phyloP scores from a whole-genome alignment of 2,329 filamentous ascomycete species.

The Penicillium sclerotigenum region DNA sequence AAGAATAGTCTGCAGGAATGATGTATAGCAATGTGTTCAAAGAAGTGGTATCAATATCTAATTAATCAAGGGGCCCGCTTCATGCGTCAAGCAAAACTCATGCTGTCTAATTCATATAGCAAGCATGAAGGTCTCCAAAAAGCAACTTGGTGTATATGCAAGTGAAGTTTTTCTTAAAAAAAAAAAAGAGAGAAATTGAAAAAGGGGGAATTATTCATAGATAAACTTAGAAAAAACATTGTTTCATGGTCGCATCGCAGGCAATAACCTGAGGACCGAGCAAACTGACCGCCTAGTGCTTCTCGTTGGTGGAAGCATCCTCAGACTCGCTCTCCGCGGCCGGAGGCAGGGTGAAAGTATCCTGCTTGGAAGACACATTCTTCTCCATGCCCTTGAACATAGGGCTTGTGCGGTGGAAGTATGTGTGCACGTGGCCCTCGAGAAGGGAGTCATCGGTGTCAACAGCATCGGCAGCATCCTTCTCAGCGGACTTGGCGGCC shows the following conservation, averaged over 20 bases:
- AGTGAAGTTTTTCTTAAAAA: slow-evolving; percentile 1
- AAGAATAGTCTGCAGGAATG: not conserved
- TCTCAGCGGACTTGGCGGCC: slow-evolving; percentile 51
- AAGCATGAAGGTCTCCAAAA: slow-evolving; percentile 6
- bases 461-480: slow-evolving; percentile 36
- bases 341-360: slow-evolving; percentile 35
- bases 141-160: slow-evolving; percentile 6
- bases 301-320: slow-evolving; percentile 24
- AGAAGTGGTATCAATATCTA: slow-evolving; percentile 24
- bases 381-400: slow-evolving; percentile 43
- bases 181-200: slow-evolving; percentile 9
- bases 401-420: slow-evolving; percentile 53
- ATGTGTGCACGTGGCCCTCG: slow-evolving; percentile 50
- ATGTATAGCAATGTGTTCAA: not conserved
- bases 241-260: not conserved
- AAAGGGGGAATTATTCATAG: slow-evolving; percentile 6
- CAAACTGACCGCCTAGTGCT: slow-evolving; percentile 9
- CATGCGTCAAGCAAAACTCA: slow-evolving; percentile 17
- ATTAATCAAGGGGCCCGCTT: slow-evolving; percentile 11
- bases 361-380: slow-evolving; percentile 25
- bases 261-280: not conserved
- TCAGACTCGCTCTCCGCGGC: slow-evolving; percentile 30
- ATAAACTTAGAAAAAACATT: not conserved
- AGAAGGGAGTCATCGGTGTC: slow-evolving; percentile 48
- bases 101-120: slow-evolving; percentile 13